Evolutionary conservation across 2,329 filamentous ascomycete genomes (phyloP), one percentile per base, ranked within the genome.

Genomic region (Aspergillus ochraceoroseus): DNA sequence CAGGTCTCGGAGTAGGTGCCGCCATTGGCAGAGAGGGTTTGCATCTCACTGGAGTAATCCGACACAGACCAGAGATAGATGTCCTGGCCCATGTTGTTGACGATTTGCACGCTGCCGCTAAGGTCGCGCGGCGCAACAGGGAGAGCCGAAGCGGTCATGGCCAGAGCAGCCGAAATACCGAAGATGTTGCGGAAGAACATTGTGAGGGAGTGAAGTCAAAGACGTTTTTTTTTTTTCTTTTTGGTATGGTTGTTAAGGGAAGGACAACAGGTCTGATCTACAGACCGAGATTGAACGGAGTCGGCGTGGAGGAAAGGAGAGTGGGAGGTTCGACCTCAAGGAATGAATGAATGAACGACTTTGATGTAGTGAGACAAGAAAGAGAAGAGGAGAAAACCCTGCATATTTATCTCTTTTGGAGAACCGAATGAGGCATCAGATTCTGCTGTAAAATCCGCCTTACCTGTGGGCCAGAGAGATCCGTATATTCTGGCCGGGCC

Each of bases 51-150:
- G 14, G 43, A 5, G 19, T 11, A 25, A 32, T 48, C 42, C 25
- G 55, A 53, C 27, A 52, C 54, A 13, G 54, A 54, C 57, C 58
- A 61, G 13, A 59, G 38, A 46, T 59, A 57, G 38, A 59, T 34
- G 32, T 48, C 42, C 8, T 50, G 19, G 30, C 29, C 18, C 18
- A 57, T 29, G 39, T 59, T 59, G 55, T 61, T 59, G 39, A 53
- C 41, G 31, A 59, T 53, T 15, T 46, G 41, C 30, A 61, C 44
- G 12, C 49, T 49, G 22, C 51, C 47, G 38, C 44, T 44, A 25
- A 40, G 41, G 36, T 44, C 29, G 25, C 40, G 30, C 4, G 25
- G 18, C 7, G 26, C 19, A 12, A 30, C 4, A 12, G 41, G 39
- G 13, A 42, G 32, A 13, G 39, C 39, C 20, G 32, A 35, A 27